These are phyloP conservation scores for Alternaria gansuensis DNA, from an alignment of 2,329 filamentous ascomycete species.

Conservation along the genomic window DNA sequence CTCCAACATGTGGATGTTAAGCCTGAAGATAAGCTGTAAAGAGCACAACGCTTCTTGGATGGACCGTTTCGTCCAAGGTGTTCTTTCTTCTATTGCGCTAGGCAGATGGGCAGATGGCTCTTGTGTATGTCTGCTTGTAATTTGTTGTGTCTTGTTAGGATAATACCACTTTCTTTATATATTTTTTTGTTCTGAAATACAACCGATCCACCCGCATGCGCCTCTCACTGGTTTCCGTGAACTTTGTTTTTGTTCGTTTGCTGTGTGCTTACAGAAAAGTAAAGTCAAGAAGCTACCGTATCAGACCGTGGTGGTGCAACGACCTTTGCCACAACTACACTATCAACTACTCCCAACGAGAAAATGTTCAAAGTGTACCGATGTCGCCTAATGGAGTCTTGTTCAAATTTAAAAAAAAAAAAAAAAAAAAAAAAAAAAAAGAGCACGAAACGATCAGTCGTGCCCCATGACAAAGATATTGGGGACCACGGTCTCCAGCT, in stretches of 20 bases:
- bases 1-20: conserved; percentile 5
- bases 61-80: conserved; percentile 5
- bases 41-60: conserved; percentile 1
- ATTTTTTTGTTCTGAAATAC: conserved; percentile 13
- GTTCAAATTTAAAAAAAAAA: too few relatives aligned
- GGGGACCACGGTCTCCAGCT: background rate
- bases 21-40: background rate
- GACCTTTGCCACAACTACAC: too few relatives aligned
- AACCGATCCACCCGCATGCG: background rate
- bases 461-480: background rate
- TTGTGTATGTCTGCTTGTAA: conserved; percentile 28
- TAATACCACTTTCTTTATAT: conserved; percentile 30
- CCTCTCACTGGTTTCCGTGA: background rate
- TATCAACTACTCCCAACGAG: background rate
- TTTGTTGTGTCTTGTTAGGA: conserved; percentile 26
- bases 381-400: too few relatives aligned
- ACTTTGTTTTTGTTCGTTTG: background rate
- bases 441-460: background rate
- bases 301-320: too few relatives aligned
- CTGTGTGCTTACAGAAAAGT: background rate
- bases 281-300: background rate
- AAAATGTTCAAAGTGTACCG: background rate
- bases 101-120: conserved; percentile 9
- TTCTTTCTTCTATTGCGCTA: conserved; percentile 6
- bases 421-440: too few relatives aligned